Percentiles rank a stretch among this genome's conserved stretches.
Evolutionary conservation across 805 yeast species (phyloP).

Genomic region (Gaillardinia entomophila): DNA sequence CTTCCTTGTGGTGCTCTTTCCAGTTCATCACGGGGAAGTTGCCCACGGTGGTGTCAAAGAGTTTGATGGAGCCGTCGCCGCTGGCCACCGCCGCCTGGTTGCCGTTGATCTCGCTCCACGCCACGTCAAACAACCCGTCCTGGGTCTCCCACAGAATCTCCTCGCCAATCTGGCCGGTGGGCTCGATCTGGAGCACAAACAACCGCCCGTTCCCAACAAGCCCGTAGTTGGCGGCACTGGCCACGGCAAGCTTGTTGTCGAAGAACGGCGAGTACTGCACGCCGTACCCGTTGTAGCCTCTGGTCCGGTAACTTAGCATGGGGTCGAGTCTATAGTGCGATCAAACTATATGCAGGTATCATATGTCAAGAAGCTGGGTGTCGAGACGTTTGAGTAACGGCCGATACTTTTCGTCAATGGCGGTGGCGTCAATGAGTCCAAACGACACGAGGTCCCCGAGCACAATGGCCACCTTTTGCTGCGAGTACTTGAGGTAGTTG

Average conservation of each 20-base stretch:
- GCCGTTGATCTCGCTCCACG: conserved; percentile 90
- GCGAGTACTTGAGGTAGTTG: conserved; percentile 70
- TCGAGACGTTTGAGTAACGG: conserved; percentile 37
- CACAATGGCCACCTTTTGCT: conserved; percentile 66
- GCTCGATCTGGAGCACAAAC: conserved; percentile 60
- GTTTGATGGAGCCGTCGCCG: conserved; percentile 85
- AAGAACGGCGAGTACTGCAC: conserved; percentile 88
- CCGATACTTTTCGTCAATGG: conserved; percentile 18
- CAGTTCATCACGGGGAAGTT: conserved; percentile 69
- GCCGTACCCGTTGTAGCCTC: conserved; percentile 81
- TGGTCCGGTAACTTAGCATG: conserved; percentile 71
- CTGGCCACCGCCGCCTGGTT: conserved; percentile 77
- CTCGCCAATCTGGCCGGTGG: conserved; percentile 54
- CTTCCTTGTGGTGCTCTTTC: conserved; percentile 75
- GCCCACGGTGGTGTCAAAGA: conserved; percentile 68
- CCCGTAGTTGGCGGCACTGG: conserved; percentile 89
- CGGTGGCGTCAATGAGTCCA: conserved; percentile 39
- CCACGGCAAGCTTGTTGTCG: conserved; percentile 85
- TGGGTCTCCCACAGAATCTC: conserved; percentile 76
- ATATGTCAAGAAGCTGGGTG: conserved; percentile 17
- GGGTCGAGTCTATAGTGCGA: neutral
- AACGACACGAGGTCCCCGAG: conserved; percentile 69
- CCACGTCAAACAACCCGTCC: conserved; percentile 81
- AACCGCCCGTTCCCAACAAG: conserved; percentile 90
- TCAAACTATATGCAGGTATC: conserved; percentile 1